Evolutionary conservation across 352 stramenopile genomes (phyloP), one percentile per base, ranked within the genome.

Genomic region (Phytophthora sansomeana): DNA sequence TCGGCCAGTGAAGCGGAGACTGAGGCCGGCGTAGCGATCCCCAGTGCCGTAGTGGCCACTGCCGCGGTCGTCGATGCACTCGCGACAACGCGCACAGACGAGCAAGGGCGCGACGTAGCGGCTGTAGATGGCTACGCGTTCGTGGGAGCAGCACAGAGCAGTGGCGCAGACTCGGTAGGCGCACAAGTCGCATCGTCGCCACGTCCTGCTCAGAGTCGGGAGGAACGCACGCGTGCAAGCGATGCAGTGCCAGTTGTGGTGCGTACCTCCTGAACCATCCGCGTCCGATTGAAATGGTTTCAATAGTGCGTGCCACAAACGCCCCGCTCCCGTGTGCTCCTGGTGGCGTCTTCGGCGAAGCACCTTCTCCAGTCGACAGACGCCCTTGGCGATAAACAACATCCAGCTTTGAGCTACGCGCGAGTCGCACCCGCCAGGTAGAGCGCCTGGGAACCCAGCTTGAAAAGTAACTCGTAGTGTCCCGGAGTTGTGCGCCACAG

Each of bases 71-170:
- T 77, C 59, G 16, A 77, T 74, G 19, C 64, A 77, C 43, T 77
- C 69, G 16, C 53, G 64, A 58, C 69, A 77, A 24, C 65, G 69
- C 26, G 46, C 50, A 24, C 69, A 77, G 1, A 77, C 65, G 5
- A 66, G 50, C 33, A 77, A 54, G 0, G 59, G 47, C 0, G 58
- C 64, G 4, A 77, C 55, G 46, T 77, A 74, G 38, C 69, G 69
- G 29, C 64, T 74, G 69, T 77, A 77, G 17, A 77, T 70, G 19
- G 69, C 69, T 16, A 77, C 64, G 10, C 62, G 64, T 14, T 74
- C 69, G 13, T 63, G 56, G 9, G 65, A 68, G 21, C 65, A 77
- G 21, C 69, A 77, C 11, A 48, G 49, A 2, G 63, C 48, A 11
- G 64, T 52, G 30, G 39, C 33, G 48, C 69, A 77, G 19, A 74